Evolutionary conservation across 495 filamentous ascomycete species (phyloP).

Genomic region (Neurospora sp.): DNA sequence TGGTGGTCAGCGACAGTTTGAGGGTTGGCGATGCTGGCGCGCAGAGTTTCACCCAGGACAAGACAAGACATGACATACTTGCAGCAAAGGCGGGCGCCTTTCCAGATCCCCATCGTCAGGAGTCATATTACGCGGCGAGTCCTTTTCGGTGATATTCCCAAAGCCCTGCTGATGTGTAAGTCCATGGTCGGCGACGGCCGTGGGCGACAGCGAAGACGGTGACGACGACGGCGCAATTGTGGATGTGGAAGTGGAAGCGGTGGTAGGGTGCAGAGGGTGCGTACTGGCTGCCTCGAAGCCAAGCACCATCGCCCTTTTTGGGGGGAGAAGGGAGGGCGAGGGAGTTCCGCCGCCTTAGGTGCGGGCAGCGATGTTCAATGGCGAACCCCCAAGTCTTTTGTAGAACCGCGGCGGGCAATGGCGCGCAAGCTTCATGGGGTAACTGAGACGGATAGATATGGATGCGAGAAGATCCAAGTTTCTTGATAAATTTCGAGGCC

Average conservation of each 20-base stretch:
- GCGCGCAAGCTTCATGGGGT: not conserved
- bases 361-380: slow-evolving; percentile 5
- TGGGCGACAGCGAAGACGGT: slow-evolving; percentile 4
- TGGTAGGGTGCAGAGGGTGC: slow-evolving; percentile 2
- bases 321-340: slow-evolving; percentile 3
- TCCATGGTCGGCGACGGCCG: slow-evolving; percentile 27
- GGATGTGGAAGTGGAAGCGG: slow-evolving; percentile 1
- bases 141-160: slow-evolving; percentile 10
- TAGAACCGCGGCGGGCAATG: not conserved
- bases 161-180: slow-evolving; percentile 21
- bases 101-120: slow-evolving; percentile 32
- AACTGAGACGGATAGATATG: not conserved
- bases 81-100: slow-evolving; percentile 34
- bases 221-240: slow-evolving; percentile 6
- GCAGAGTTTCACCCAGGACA: not conserved
- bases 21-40: not conserved
- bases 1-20: slow-evolving; percentile 8
- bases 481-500: not conserved
- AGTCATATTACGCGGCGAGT: slow-evolving; percentile 29
- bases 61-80: slow-evolving; percentile 23
- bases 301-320: slow-evolving; percentile 20
- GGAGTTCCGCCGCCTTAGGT: slow-evolving; percentile 15
- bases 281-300: slow-evolving; percentile 17
- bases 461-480: not conserved
- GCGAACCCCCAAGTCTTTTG: not conserved